Evolutionary conservation across 1,284 basidiomycete genomes (phyloP), one percentile per base, ranked within the genome.

Genomic region (Hypsizygus ulmarius): DNA sequence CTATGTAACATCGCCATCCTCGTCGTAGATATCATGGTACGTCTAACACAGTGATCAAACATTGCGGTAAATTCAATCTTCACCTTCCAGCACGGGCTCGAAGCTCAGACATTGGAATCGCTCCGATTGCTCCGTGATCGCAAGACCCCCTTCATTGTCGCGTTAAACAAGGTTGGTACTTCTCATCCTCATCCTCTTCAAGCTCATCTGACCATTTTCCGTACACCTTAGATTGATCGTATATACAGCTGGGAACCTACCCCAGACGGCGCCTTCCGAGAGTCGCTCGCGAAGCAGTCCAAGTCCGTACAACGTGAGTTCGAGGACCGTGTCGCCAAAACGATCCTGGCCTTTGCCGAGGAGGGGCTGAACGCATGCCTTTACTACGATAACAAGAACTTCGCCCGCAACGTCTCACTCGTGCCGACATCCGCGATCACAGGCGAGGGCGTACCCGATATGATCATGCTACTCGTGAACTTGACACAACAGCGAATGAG

Each of bases 1-100:
- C 78, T 99, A 25, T 99, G 97, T 74, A 99, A 99, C 73, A 99
- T 99, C 59, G 97, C 97, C 55, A 93, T 99, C 59, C 81, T 99
- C 39, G 97, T 99, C 47, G 95, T 99, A 39, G 97, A 99, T 77
- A 97, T 99, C 66, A 97, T 97, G 84, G 89, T 89, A 57, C 36
- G 77, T 62, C n/a, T 12, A 30, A 11, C 29, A n/a, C 33, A 16
- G 28, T 19, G 11, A 9, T 11, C 32, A 34, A 38, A 21, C n/a
- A 32, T 28, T 12, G 21, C 39, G 37, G 21, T n/a, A 30, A 27
- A n/a, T 8, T 43, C 57, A 5, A 50, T 38, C 48, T 44, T 45
- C 21, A 39, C n/a, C 30, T 16, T 42, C 15, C 56, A 91, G 88
- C 97, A 99, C 72, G 96, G 96, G 50, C 80, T 99, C 47, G 97